A percentile compares a stretch with the other conserved stretches of the same genome.
These are phyloP conservation scores for Xylariaceae sp. DNA, from an alignment of 2,329 filamentous ascomycete genomes.

Conservation along the genomic window DNA sequence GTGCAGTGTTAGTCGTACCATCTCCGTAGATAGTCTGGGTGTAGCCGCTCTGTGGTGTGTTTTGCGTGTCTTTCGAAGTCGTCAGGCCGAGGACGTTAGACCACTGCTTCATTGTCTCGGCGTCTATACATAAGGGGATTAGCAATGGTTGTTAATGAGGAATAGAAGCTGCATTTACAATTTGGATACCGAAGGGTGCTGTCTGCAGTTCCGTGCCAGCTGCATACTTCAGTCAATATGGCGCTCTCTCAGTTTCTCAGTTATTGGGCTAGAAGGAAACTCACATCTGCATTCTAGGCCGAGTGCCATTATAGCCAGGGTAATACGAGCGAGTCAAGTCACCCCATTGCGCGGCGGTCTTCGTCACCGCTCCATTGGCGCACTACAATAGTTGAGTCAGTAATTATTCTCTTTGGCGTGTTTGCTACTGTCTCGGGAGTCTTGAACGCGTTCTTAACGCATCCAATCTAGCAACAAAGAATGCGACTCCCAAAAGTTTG, in stretches of 20 bases:
- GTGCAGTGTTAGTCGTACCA: conserved; percentile 25
- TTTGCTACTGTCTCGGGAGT: too few species aligned
- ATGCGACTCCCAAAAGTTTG: too few species aligned
- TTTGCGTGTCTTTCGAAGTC: conserved; percentile 28
- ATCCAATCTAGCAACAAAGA: too few species aligned
- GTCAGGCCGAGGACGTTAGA: conserved; percentile 42
- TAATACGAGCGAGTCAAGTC: conserved; percentile 45
- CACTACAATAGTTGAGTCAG: too few species aligned
- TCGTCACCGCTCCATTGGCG: conserved; percentile 46
- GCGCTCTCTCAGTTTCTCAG: background rate
- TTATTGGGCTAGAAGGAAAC: conserved; percentile 6
- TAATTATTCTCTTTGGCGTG: too few species aligned
- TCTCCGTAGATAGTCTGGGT: conserved; percentile 39
- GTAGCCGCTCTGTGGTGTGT: conserved; percentile 35
- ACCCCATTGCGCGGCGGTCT: conserved; percentile 41
- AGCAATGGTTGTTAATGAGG: too few species aligned
- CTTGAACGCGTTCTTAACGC: too few species aligned
- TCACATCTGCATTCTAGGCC: conserved; percentile 40
- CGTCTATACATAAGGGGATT: conserved; percentile 15
- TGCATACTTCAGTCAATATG: conserved; percentile 8
- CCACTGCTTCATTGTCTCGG: conserved; percentile 46
- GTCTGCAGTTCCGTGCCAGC: conserved; percentile 47
- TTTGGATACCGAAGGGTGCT: conserved; percentile 38
- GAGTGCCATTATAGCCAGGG: conserved; percentile 45
- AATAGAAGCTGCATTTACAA: conserved; percentile 22